Evolutionary conservation across 2,329 filamentous ascomycete genomes (phyloP).

Genomic region (Cryphonectria nitschkei): DNA sequence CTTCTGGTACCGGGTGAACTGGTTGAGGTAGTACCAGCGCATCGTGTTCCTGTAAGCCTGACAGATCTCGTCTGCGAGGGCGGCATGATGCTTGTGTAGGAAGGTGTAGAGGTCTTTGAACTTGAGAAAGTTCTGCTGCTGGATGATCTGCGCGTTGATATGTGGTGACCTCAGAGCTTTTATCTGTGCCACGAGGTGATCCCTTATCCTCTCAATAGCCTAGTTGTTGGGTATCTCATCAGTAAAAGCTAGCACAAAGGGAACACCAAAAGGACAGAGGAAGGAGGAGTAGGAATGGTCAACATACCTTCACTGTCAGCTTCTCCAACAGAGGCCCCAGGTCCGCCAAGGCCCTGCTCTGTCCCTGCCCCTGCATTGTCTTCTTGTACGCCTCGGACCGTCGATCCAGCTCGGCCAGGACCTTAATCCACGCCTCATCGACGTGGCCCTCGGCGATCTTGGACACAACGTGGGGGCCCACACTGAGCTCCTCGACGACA

Average conservation of each 20-base stretch:
- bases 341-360: constrained; percentile 79
- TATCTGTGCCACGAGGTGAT: constrained; percentile 92
- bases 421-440: constrained; percentile 86
- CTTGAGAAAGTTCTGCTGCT: constrained; percentile 86
- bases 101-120: constrained; percentile 91
- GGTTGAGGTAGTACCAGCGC: constrained; percentile 95
- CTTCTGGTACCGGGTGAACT: constrained; percentile 86
- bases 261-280: neutral
- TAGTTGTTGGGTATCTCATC: constrained; percentile 37
- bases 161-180: constrained; percentile 92
- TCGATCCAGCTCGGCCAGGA: constrained; percentile 81
- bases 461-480: constrained; percentile 81
- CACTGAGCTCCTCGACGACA: constrained; percentile 86
- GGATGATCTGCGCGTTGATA: constrained; percentile 96
- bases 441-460: constrained; percentile 88
- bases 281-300: neutral
- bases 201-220: constrained; percentile 91
- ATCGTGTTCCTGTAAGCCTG: constrained; percentile 98
- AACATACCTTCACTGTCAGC: constrained; percentile 73
- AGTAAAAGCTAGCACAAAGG: neutral
- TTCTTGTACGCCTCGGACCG: constrained; percentile 73
- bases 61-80: constrained; percentile 86
- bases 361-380: constrained; percentile 61
- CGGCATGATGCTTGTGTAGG: constrained; percentile 77
- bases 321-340: constrained; percentile 84